These are phyloP conservation scores for Ophiostoma sp. DNA, from an alignment of 2,329 filamentous ascomycete species.

Conservation along the genomic window DNA sequence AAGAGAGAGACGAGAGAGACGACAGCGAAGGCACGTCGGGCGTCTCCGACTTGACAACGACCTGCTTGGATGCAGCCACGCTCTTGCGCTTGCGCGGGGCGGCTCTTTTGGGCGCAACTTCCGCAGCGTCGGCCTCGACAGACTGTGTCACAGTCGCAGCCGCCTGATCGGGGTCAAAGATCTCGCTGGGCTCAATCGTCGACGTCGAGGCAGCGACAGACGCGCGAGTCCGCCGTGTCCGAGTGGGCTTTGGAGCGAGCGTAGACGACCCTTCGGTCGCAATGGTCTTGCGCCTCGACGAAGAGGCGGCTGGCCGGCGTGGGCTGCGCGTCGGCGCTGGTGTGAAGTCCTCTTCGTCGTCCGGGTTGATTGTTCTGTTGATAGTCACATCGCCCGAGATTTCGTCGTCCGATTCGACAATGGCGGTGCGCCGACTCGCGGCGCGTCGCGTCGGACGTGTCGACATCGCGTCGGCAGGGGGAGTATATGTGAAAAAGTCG, in stretches of 20 bases:
- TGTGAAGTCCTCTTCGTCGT: conserved; percentile 73
- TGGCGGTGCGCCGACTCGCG: conserved; percentile 66
- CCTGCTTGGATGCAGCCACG: conserved; percentile 43
- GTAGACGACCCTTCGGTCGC: conserved; percentile 38
- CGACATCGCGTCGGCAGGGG: conserved; percentile 40
- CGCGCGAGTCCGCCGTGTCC: conserved; percentile 46
- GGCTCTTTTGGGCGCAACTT: conserved; percentile 40
- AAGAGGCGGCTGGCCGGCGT: conserved; percentile 37
- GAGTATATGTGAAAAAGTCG: not conserved
- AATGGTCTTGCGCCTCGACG: conserved; percentile 43
- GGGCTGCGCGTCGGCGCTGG: conserved; percentile 64
- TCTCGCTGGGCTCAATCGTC: conserved; percentile 60
- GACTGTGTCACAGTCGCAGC: conserved; percentile 36
- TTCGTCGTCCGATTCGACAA: conserved; percentile 81
- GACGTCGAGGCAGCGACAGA: conserved; percentile 37
- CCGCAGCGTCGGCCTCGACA: conserved; percentile 33
- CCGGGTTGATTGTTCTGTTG: conserved; percentile 46
- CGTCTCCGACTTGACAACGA: conserved; percentile 30
- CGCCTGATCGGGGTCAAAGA: conserved; percentile 57
- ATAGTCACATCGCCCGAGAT: conserved; percentile 51
- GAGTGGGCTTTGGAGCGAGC: conserved; percentile 38
- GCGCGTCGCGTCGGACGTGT: conserved; percentile 48
- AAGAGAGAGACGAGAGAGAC: conserved; percentile 15
- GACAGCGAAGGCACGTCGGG: conserved; percentile 49
- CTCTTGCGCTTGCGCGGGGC: conserved; percentile 70